Evolutionary conservation across 345 rosid genomes (phyloP), one percentile per base, ranked within the genome.

Genomic region (Clarkia xantiana): DNA sequence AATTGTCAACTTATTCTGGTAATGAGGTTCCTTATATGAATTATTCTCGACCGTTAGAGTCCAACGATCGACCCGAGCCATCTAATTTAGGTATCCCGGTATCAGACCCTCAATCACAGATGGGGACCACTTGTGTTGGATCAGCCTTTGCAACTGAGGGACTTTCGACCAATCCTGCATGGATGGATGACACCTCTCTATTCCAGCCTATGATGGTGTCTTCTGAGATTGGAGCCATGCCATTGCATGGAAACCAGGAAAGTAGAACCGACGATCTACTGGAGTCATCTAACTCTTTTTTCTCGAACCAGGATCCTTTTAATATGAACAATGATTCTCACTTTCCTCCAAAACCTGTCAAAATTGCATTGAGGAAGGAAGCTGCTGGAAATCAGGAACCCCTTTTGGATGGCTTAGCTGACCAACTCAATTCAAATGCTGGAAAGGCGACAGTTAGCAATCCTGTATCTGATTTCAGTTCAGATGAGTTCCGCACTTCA

Each of bases 251-350:
- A 51, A 49, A 56, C 42, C 58, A 72, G 59, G 43, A 60, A 10
- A 14, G 49, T 49, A 46, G 51, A 50, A 55, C 29, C 42, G 68
- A 57, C 42, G 76, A 67, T 55, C 47, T 61, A 34, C 74, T 57
- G 56, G 82, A 73, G 61, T 71, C 74, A 15, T 70, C 87, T 2
- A 67, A 73, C 43, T 77, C 84, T 15, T 64, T 83, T 49, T 83
- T 77, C 65, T 71, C 74, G 64, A 71, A 67, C 64, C 87, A 80
- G 69, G 82, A 79, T 62, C 94, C 82, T 42, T 80, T 79, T 80
- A 73, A 69, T 64, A 58, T 73, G 40, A 70, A 44, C 53, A 69
- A 68, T 47, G 84, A 71, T 54, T 29, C 58, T 59, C 75, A 64
- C 39, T 65, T 74, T 49, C 82, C 67, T 42, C 82, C 82, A 64